phyloP scores from a whole-genome alignment of 208 protist genomes.

The Leishmania lainsoni region DNA sequence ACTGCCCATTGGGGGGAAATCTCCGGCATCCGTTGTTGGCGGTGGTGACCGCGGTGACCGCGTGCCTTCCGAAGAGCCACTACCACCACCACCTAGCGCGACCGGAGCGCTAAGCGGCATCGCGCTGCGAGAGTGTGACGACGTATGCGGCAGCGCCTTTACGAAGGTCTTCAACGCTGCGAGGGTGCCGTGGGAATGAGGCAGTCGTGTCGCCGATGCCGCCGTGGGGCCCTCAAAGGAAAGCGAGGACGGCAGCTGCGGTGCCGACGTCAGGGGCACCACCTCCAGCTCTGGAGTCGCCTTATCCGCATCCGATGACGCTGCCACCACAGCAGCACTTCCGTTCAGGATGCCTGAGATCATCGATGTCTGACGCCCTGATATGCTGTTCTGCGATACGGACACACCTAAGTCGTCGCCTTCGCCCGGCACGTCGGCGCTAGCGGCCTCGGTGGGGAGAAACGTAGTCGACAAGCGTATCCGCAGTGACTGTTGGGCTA shows the following conservation, averaged over 20 bases:
- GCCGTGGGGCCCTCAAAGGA: background rate
- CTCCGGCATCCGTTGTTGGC: background rate
- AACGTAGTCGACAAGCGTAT: slow-evolving; percentile 17
- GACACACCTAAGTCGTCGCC: slow-evolving; percentile 13
- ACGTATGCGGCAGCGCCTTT: background rate
- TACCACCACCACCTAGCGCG: background rate
- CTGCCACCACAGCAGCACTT: background rate
- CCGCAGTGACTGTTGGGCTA: slow-evolving; percentile 21
- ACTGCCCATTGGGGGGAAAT: background rate
- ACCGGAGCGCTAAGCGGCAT: background rate
- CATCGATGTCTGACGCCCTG: background rate
- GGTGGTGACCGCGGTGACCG: background rate
- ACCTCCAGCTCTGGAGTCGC: slow-evolving; percentile 6
- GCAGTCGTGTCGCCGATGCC: background rate
- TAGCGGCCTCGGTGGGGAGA: slow-evolving; percentile 9
- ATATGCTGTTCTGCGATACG: background rate
- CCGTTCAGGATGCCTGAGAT: background rate
- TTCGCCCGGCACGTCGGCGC: slow-evolving; percentile 3
- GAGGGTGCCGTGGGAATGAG: background rate
- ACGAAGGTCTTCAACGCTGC: background rate
- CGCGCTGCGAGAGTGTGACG: background rate
- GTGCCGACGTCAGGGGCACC: slow-evolving; percentile 3
- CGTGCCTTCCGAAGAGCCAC: background rate
- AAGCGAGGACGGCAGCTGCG: background rate
- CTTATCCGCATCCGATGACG: background rate